Percentiles rank a stretch among this genome's conserved stretches.
phyloP scores from a whole-genome alignment of 495 filamentous ascomycete species.

The Penicillium taxi region DNA sequence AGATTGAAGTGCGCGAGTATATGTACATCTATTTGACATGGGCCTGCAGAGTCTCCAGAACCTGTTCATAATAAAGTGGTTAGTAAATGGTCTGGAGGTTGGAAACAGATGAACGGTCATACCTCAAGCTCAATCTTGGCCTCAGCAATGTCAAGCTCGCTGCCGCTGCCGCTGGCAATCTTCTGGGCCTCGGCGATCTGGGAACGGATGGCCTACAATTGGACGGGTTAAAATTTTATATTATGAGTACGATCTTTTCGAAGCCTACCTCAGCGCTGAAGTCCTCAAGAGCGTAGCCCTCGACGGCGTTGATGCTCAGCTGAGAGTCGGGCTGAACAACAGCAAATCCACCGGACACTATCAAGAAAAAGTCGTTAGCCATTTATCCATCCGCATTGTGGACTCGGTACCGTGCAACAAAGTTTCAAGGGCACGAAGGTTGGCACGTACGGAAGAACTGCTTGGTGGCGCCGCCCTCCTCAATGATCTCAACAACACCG shows the following conservation, averaged over 20 bases:
- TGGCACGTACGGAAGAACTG: constrained; percentile 91
- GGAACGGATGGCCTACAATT: constrained; percentile 28
- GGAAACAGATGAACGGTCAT: constrained; percentile 17
- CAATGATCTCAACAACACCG: constrained; percentile 87
- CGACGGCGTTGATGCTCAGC: constrained; percentile 95
- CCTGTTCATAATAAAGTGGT: constrained; percentile 35
- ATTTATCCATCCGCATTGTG: too few species aligned
- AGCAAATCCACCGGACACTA: constrained; percentile 95
- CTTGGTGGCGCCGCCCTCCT: constrained; percentile 89
- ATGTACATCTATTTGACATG: constrained; percentile 62
- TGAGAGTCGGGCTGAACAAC: constrained; percentile 91
- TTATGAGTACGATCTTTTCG: too few species aligned
- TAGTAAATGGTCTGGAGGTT: constrained; percentile 6
- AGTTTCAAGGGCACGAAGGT: constrained; percentile 9
- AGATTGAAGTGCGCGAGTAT: constrained; percentile 27
- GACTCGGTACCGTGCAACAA: too few species aligned
- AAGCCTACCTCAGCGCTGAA: constrained; percentile 73
- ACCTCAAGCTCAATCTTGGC: constrained; percentile 99
- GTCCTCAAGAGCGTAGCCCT: constrained; percentile 88
- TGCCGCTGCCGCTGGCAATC: constrained; percentile 81
- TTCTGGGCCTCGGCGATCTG: constrained; percentile 90
- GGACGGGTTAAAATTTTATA: constrained; percentile 8
- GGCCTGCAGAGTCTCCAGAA: constrained; percentile 67
- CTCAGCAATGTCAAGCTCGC: constrained; percentile 96
- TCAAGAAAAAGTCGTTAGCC: constrained; percentile 16